phyloP scores from a whole-genome alignment of 1,139 yeast species.

The Trichomonascaceae sp. region DNA sequence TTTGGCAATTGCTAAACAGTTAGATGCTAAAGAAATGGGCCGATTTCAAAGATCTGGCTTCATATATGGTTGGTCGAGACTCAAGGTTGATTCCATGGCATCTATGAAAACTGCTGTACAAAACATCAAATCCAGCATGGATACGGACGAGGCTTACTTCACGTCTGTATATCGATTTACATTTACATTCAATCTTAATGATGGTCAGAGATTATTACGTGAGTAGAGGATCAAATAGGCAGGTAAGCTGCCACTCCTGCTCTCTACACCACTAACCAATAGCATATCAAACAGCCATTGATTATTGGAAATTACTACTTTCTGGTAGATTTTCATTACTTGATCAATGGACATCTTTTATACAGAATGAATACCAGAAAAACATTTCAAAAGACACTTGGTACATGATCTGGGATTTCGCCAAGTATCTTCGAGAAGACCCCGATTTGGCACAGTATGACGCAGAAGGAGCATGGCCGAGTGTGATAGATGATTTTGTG shows the following conservation, averaged over 20 bases:
- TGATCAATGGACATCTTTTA: slow-evolving; percentile 50
- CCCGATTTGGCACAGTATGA: slow-evolving; percentile 55
- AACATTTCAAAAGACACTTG: slow-evolving; percentile 68
- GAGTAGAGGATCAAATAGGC: slow-evolving; percentile 10
- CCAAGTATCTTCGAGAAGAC: slow-evolving; percentile 47
- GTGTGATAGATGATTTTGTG: slow-evolving; percentile 75
- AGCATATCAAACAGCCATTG: slow-evolving; percentile 55
- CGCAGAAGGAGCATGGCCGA: slow-evolving; percentile 81
- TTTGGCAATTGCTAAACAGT: slow-evolving; percentile 61
- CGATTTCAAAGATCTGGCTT: slow-evolving; percentile 47
- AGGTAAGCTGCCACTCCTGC: not conserved
- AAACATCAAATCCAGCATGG: slow-evolving; percentile 35
- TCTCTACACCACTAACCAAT: too few relatives aligned
- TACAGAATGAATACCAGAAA: slow-evolving; percentile 36
- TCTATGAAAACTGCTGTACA: slow-evolving; percentile 47
- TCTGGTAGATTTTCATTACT: slow-evolving; percentile 33
- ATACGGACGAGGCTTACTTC: slow-evolving; percentile 39
- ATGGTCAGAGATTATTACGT: slow-evolving; percentile 52
- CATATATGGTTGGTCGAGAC: slow-evolving; percentile 48
- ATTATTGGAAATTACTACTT: slow-evolving; percentile 72
- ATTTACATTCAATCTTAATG: slow-evolving; percentile 60
- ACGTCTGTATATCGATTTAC: slow-evolving; percentile 61
- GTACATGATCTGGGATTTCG: slow-evolving; percentile 73
- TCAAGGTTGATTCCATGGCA: slow-evolving; percentile 34
- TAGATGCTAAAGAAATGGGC: slow-evolving; percentile 64